These are phyloP conservation scores for Boletus bicolor DNA, from an alignment of 768 basidiomycete species.

Conservation along the genomic window DNA sequence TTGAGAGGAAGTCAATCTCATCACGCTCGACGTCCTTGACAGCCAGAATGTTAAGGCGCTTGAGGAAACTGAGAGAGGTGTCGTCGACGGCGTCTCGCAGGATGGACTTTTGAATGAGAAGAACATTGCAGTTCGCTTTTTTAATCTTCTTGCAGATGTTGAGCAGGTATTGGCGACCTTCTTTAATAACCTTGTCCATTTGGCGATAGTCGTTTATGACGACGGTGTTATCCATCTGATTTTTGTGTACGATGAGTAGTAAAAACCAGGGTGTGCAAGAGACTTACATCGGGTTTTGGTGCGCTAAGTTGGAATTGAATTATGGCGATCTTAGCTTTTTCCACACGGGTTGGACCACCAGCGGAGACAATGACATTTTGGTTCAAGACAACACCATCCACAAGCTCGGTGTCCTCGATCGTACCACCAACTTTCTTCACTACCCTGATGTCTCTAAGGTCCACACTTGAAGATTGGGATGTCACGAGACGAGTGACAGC, in stretches of 20 bases:
- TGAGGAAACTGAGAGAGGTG: constrained; percentile 94
- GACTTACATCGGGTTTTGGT: constrained; percentile 92
- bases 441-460: constrained; percentile 91
- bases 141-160: constrained; percentile 99
- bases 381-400: constrained; percentile 96
- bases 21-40: constrained; percentile 98
- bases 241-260: background rate
- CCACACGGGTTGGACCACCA: constrained; percentile 91
- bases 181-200: constrained; percentile 99
- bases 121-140: constrained; percentile 98
- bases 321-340: constrained; percentile 97
- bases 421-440: constrained; percentile 99
- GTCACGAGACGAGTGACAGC: constrained; percentile 92
- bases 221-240: constrained; percentile 98
- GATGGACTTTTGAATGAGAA: constrained; percentile 99
- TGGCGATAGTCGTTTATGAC: constrained; percentile 99
- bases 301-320: constrained; percentile 98
- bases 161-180: constrained; percentile 95
- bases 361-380: constrained; percentile 90
- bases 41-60: constrained; percentile 92
- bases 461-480: constrained; percentile 88
- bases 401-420: constrained; percentile 96
- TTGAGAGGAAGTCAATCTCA: constrained; percentile 95
- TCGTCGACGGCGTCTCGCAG: constrained; percentile 99
- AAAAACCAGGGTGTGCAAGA: background rate